A percentile compares a stretch with the other conserved stretches of the same genome.
phyloP scores from a whole-genome alignment of 2,329 filamentous ascomycete species.

The Colletotrichum brevisporum region DNA sequence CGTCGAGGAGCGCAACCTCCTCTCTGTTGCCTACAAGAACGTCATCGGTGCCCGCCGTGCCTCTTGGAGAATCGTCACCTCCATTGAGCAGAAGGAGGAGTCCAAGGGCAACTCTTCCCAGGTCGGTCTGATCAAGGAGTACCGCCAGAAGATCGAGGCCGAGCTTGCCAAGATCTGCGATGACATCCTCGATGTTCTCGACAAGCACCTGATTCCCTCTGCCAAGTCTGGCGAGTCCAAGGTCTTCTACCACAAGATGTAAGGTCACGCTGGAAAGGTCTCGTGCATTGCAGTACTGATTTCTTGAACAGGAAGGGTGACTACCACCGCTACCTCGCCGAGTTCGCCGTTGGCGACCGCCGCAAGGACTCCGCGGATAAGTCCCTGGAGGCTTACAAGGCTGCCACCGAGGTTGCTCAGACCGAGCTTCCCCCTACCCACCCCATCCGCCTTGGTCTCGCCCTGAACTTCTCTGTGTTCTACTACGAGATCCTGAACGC shows the following conservation, averaged over 20 bases:
- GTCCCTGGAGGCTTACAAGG: conserved; percentile 97
- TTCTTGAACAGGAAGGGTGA: conserved; percentile 88
- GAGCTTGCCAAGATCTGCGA: conserved; percentile 98
- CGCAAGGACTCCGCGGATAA: conserved; percentile 95
- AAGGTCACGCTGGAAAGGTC: conserved; percentile 50
- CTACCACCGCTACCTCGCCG: conserved; percentile 98
- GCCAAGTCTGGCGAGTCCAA: conserved; percentile 97
- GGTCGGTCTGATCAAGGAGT: conserved; percentile 94
- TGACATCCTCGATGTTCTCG: conserved; percentile 94
- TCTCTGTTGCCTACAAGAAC: conserved; percentile 99
- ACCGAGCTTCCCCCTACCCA: conserved; percentile 92
- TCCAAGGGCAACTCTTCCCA: conserved; percentile 96
- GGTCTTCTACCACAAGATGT: conserved; percentile 99
- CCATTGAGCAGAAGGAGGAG: conserved; percentile 99
- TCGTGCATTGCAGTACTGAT: conserved; percentile 4
- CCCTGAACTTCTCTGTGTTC: conserved; percentile 98
- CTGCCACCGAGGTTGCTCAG: conserved; percentile 88
- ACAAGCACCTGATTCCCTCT: conserved; percentile 93
- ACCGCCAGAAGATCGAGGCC: conserved; percentile 97
- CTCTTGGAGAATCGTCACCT: conserved; percentile 98
- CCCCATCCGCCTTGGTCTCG: conserved; percentile 92
- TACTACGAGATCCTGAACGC: conserved; percentile 99
- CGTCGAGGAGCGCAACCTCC: conserved; percentile 97
- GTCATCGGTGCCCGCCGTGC: conserved; percentile 97
- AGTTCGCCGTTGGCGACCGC: conserved; percentile 95